Evolutionary conservation across 2,329 filamentous ascomycete species (phyloP).

Genomic region (Escovopsis sp.): DNA sequence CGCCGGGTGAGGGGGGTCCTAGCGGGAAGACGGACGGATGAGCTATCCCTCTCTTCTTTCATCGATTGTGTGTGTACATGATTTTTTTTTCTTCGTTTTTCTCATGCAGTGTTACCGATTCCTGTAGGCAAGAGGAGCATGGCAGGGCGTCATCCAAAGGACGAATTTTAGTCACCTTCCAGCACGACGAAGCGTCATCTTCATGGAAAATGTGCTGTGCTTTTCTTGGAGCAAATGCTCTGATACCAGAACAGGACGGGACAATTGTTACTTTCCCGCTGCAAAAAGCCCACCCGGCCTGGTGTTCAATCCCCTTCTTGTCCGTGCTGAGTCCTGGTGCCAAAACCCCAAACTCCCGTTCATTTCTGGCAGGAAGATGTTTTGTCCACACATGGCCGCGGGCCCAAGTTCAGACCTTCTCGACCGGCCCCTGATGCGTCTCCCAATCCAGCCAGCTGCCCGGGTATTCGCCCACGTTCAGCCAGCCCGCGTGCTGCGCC

Average conservation of each 20-base stretch:
- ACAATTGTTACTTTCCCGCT: not conserved
- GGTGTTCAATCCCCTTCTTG: not conserved
- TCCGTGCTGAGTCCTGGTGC: not conserved
- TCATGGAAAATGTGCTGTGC: too few species aligned
- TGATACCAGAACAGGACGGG: too few species aligned
- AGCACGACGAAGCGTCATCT: too few species aligned
- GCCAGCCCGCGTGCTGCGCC: conserved; percentile 64
- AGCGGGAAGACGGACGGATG: conserved; percentile 6
- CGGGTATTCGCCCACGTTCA: conserved; percentile 53
- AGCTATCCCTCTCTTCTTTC: not conserved
- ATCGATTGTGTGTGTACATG: not conserved
- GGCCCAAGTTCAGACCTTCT: conserved; percentile 11
- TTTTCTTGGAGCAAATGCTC: too few species aligned
- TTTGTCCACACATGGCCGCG: too few species aligned
- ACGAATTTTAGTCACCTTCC: too few species aligned
- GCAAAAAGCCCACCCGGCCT: not conserved
- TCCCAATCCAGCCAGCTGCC: conserved; percentile 79
- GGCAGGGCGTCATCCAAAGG: too few species aligned
- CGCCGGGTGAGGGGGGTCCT: conserved; percentile 15
- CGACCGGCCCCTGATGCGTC: conserved; percentile 47
- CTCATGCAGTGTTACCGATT: too few species aligned
- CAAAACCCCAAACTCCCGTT: not conserved
- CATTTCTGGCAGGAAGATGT: not conserved
- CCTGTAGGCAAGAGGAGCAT: too few species aligned
- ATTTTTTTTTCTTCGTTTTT: not conserved